Conservation (phyloP, 495 filamentous ascomycete genomes). For the Aspergillus baeticus region DNA sequence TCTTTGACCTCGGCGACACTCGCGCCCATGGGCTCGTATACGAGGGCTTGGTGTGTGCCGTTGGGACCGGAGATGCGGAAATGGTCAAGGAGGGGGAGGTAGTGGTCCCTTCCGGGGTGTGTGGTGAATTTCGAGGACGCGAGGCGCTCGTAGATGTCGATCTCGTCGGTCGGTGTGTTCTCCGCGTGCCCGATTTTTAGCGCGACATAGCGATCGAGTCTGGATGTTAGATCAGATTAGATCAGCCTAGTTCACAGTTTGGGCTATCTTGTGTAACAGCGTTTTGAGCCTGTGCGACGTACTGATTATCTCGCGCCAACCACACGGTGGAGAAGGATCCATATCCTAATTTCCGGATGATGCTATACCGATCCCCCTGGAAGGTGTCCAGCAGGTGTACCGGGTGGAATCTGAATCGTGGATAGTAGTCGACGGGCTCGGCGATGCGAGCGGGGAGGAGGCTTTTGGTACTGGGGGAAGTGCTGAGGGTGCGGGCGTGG, state of each 20-base stretch:
- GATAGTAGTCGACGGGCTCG: neutral
- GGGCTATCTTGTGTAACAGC: too few relatives aligned
- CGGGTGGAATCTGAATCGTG: neutral
- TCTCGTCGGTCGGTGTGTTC: neutral
- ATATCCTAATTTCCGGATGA: conserved; percentile 3
- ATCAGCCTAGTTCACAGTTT: too few relatives aligned
- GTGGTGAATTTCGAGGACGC: neutral
- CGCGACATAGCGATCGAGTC: conserved; percentile 1
- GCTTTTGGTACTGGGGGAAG: neutral
- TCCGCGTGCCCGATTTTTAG: neutral
- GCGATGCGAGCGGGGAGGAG: neutral
- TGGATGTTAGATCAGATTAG: neutral
- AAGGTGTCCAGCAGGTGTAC: neutral
- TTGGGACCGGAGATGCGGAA: conserved; percentile 1
- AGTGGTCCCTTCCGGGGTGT: neutral
- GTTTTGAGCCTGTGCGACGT: neutral
- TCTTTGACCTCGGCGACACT: conserved; percentile 7
- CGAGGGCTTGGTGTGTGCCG: neutral
- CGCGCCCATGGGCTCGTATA: neutral
- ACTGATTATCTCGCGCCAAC: conserved; percentile 4
- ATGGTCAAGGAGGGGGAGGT: neutral
- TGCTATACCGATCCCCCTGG: neutral
- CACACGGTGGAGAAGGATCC: conserved; percentile 11
- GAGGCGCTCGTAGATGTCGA: neutral
- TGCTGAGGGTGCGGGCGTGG: neutral